Evolutionary conservation across 169 alveolate species (phyloP).

Genomic region (Eimeria acervulina): DNA sequence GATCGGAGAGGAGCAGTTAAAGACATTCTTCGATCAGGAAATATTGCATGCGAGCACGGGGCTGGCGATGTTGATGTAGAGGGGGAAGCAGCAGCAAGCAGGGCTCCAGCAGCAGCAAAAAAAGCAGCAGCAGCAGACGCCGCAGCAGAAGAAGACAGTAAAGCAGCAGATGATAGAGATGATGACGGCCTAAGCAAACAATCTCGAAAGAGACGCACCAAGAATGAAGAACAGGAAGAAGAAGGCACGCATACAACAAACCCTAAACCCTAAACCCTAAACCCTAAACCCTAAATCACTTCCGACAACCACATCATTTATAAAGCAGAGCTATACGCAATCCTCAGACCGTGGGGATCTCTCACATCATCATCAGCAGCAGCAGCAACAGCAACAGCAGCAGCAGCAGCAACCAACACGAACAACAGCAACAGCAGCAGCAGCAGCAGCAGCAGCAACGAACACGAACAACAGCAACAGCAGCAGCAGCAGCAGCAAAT

Average conservation of each 20-base stretch:
- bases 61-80: background rate
- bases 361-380: background rate
- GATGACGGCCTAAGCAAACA: background rate
- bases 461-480: background rate
- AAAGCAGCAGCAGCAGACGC: background rate
- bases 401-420: conserved; percentile 6
- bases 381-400: background rate
- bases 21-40: conserved; percentile 64
- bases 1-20: conserved; percentile 58
- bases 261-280: conserved; percentile 5
- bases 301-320: background rate
- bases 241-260: background rate
- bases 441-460: background rate
- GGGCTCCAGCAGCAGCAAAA: background rate
- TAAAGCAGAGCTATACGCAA: background rate
- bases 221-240: conserved; percentile 2
- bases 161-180: background rate
- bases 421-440: background rate
- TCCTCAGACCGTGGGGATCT: background rate
- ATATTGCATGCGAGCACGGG: conserved; percentile 37
- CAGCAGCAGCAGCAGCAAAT: conserved; percentile 3
- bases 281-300: background rate
- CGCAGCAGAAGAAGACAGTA: background rate
- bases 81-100: background rate
- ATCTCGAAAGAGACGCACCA: background rate